Base-by-base conservation (phyloP, 306 rosid species). In the Quercus glauca region DNA sequence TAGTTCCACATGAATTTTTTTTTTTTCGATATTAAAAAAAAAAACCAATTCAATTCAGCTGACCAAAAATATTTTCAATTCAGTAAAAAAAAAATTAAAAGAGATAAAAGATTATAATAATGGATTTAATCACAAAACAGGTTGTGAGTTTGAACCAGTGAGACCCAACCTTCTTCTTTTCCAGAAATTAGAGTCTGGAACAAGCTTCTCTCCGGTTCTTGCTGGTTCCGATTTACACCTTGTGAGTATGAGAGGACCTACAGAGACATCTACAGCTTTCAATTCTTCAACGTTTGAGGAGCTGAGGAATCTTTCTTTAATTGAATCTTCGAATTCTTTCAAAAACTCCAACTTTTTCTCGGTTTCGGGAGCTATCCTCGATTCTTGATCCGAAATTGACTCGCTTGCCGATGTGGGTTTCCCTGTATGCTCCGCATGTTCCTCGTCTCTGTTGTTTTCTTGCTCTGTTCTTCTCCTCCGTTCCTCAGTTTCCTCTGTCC, bases 151-250 rank as follows among this genome's bases (percentile, higher is more conserved):
- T n/a, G 86, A 88, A 85, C 84, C 83, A 23, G 82, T 65, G 69
- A 88, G 70, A 31, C 80, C 90, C 81, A 89, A 81, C 87, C 86
- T 90, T 63, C 82, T 83, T 61, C 67, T 80, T 72, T 82, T 84
- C 91, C 90, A 83, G 79, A 82, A 86, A 71, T 73, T 76, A 18
- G 83, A 35, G 76, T 83, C 92, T 56, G 92, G 90, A 64, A 87
- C 80, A 71, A 90, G 85, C 67, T 87, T 87, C 75, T 84, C 75
- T 41, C 82, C 83, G 35, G 79, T 83, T 94, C 96, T 88, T 1
- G 88, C 86, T 15, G 94, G 96, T 73, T 91, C 97, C 23, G 98
- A 92, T 85, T 92, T 92, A 85, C 98, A 89, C 88, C 97, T 85
- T 3, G 91, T 94, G 17, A 92, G 92, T 17, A 86, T 86, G 41